A percentile compares a stretch with the other conserved stretches of the same genome.
These are phyloP conservation scores for Rhynchospora pubera DNA, from an alignment of 176 grass and related monocot genomes.

Conservation along the genomic window DNA sequence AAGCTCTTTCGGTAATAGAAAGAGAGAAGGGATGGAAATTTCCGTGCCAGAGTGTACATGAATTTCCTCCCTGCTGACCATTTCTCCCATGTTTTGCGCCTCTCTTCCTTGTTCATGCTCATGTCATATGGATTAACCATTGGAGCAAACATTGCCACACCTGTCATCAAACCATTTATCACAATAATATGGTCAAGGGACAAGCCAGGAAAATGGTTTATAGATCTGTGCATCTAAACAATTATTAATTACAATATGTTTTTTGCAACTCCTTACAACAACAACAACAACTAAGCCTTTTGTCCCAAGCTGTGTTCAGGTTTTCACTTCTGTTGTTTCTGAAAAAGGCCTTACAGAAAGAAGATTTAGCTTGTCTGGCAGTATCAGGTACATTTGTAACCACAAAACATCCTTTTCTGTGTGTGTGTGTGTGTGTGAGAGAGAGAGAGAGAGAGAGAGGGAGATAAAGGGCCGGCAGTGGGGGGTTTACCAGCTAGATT, in stretches of 20 bases:
- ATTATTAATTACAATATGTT: not conserved
- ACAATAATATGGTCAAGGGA: not conserved
- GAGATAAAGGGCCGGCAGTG: too few relatives aligned
- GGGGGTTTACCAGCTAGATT: conserved; percentile 55
- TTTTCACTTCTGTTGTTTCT: not conserved
- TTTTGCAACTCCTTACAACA: not conserved
- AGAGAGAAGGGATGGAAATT: conserved; percentile 70
- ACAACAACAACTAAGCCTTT: too few relatives aligned
- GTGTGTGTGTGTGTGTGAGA: not conserved
- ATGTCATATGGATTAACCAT: conserved; percentile 86
- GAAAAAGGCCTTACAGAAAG: not conserved
- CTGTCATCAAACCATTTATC: conserved; percentile 30
- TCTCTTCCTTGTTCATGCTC: conserved; percentile 89
- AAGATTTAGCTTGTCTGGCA: not conserved
- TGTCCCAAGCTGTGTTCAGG: too few relatives aligned
- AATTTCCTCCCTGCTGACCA: conserved; percentile 79
- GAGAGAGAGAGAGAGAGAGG: not conserved
- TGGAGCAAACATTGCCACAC: conserved; percentile 90
- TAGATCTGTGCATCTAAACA: not conserved
- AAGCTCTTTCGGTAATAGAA: conserved; percentile 74
- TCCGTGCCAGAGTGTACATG: conserved; percentile 85
- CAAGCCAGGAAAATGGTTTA: not conserved
- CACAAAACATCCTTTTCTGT: not conserved
- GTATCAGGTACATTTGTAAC: not conserved
- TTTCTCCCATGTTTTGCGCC: conserved; percentile 63